Percentiles rank a stretch among this genome's conserved stretches.
These are phyloP conservation scores for Coemansia sp. DNA, from an alignment of 192 early-diverging fungal genomes.

Conservation along the genomic window DNA sequence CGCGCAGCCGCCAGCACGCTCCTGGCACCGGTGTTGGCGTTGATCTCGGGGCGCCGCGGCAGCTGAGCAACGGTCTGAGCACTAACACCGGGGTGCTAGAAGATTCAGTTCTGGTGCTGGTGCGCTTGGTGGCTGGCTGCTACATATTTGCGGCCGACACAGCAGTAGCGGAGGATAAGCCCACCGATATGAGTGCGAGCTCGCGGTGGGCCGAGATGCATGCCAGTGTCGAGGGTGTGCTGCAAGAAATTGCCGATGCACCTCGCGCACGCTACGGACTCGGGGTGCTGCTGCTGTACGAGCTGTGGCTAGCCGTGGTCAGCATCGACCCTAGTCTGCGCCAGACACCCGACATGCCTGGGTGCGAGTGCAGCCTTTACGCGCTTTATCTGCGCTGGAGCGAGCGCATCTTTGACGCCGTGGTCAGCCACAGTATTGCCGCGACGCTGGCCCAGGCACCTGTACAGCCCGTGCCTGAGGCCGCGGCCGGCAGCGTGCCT, in stretches of 20 bases:
- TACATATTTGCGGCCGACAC: conserved; percentile 18
- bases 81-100: conserved; percentile 41
- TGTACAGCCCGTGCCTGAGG: conserved; percentile 13
- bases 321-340: conserved; percentile 28
- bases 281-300: conserved; percentile 35
- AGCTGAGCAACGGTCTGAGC: conserved; percentile 29
- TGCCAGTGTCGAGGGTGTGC: conserved; percentile 14
- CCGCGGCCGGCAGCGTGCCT: not conserved
- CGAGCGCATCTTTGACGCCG: conserved; percentile 31
- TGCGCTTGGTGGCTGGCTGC: conserved; percentile 40
- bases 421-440: conserved; percentile 18
- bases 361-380: conserved; percentile 9
- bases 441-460: conserved; percentile 8
- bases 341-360: conserved; percentile 1
- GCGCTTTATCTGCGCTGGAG: conserved; percentile 43
- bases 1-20: conserved; percentile 17
- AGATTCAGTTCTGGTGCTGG: conserved; percentile 42
- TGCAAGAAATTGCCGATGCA: conserved; percentile 23
- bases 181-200: not conserved
- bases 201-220: conserved; percentile 22
- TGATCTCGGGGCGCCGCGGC: not conserved
- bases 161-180: not conserved
- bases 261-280: conserved; percentile 27
- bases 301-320: conserved; percentile 46
- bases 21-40: not conserved